Base-by-base conservation (phyloP, 495 filamentous ascomycete genomes). In the Penicillium desertorum region DNA sequence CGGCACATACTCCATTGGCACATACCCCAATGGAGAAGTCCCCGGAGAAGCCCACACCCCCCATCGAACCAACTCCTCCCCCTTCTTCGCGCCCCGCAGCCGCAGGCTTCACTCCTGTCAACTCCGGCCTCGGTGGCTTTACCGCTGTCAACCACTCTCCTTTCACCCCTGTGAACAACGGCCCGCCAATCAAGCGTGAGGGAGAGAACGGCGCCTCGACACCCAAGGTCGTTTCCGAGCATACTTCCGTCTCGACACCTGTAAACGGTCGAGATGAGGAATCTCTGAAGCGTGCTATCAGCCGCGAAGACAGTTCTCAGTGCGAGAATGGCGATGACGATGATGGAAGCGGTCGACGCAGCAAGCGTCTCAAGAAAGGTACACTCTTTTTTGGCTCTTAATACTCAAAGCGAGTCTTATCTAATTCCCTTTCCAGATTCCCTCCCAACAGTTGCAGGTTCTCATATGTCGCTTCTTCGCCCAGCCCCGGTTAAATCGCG, bases 351-450 rank as follows among this genome's bases (percentile, higher is more conserved):
- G 93, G 90, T 55, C 82, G 95, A 56, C 85, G 93, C 51, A 97
- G 92, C 70, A 98, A 98, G 75, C 83, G 94, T 36, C 75, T 96
- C 9, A 95, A 93, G 73, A 96, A 96, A 83, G 92, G 90, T 94
- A 81, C 64, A 79, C 76, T 3, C 57, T 51, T 48, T 54, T 63
- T 16, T 36, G 23, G 36, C 36, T 17, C 14, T 16, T n/a, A 58
- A 17, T 43, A 12, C 20, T 43, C 16, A 42, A 23, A 47, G 16
- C 11, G 45, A 10, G n/a, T 22, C 19, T 46, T n/a, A 11, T 37
- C 60, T 68, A 62, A 56, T 64, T 62, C 49, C 39, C n/a, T 42
- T 53, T 70, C 57, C 72, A 92, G 90, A 94, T 81, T 82, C 84
- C 41, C 86, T 88, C 51, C 93, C 93, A 17, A 96, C 90, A 39